Percentiles rank a stretch among this genome's conserved stretches.
These are phyloP conservation scores for Amaranthus hypochondriacus DNA, from an alignment of 148 eudicot species.

Conservation along the genomic window DNA sequence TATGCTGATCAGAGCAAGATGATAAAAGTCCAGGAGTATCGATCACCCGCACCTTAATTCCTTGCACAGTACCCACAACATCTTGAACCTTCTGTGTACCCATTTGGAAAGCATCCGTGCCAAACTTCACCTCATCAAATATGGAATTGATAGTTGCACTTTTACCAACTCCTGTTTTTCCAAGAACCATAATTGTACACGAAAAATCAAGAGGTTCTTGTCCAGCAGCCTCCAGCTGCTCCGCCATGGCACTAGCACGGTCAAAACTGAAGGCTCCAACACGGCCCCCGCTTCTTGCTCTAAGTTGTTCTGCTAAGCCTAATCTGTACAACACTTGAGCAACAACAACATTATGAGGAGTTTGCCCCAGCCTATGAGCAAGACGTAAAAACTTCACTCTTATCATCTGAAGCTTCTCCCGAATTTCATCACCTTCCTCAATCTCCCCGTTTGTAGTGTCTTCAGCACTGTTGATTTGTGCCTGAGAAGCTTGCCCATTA, in stretches of 20 bases:
- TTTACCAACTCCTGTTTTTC: constrained; percentile 95
- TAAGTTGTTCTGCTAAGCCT: constrained; percentile 91
- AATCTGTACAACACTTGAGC: constrained; percentile 96
- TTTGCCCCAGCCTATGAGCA: constrained; percentile 94
- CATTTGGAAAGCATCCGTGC: constrained; percentile 75
- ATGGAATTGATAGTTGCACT: constrained; percentile 97
- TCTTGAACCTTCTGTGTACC: constrained; percentile 93
- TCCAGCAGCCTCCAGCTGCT: constrained; percentile 84
- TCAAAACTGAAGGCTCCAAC: constrained; percentile 86
- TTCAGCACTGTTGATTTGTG: constrained; percentile 50
- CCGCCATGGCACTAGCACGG: constrained; percentile 97
- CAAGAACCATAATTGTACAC: constrained; percentile 97
- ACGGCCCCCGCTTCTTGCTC: constrained; percentile 87
- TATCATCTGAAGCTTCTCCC: constrained; percentile 98
- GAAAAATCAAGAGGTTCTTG: constrained; percentile 85
- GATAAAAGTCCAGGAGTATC: constrained; percentile 94
- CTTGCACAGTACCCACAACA: constrained; percentile 93
- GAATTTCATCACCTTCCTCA: constrained; percentile 85
- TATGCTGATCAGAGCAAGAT: constrained; percentile 79
- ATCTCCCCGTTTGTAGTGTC: constrained; percentile 64
- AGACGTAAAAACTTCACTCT: constrained; percentile 93
- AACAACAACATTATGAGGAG: constrained; percentile 96
- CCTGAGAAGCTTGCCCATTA: constrained; percentile 57
- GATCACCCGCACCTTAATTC: constrained; percentile 82
- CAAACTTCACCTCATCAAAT: constrained; percentile 74